Percentiles rank a stretch among this genome's conserved stretches.
Conservation (phyloP, 108 stramenopile species). For the Aurantiochytrium sp. region DNA sequence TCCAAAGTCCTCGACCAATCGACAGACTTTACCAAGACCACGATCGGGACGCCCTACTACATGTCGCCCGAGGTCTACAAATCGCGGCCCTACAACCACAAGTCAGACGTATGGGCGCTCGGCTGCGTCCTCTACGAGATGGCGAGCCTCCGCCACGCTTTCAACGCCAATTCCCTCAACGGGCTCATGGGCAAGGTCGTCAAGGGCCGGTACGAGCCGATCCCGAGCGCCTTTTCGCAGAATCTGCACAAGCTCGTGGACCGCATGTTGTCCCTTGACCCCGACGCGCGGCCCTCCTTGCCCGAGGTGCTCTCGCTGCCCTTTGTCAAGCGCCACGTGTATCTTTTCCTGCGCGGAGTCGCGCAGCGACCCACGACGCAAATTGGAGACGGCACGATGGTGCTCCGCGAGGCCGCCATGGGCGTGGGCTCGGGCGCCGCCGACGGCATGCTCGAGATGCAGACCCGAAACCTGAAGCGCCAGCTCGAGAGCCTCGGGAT, state of each 20-base stretch:
- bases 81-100: conserved; percentile 53
- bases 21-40: conserved; percentile 62
- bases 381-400: conserved; percentile 48
- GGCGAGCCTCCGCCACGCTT: conserved; percentile 54
- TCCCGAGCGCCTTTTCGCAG: conserved; percentile 29
- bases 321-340: conserved; percentile 46
- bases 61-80: conserved; percentile 62
- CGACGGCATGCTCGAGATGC: background rate
- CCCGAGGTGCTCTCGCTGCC: conserved; percentile 39
- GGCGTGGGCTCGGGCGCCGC: background rate
- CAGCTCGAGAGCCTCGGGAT: conserved; percentile 3
- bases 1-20: conserved; percentile 61
- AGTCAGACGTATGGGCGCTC: conserved; percentile 60
- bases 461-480: background rate
- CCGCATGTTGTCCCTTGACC: conserved; percentile 38
- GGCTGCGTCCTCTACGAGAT: conserved; percentile 61
- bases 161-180: conserved; percentile 49
- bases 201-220: conserved; percentile 42
- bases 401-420: conserved; percentile 22
- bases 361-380: background rate
- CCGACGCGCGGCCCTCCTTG: conserved; percentile 38
- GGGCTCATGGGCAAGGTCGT: conserved; percentile 48
- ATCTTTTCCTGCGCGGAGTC: conserved; percentile 38
- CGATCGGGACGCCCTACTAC: conserved; percentile 63
- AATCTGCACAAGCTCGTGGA: conserved; percentile 34